Percentiles rank a stretch among this genome's conserved stretches.
Conservation (phyloP, 345 rosid genomes). For the Trapa incisa region DNA sequence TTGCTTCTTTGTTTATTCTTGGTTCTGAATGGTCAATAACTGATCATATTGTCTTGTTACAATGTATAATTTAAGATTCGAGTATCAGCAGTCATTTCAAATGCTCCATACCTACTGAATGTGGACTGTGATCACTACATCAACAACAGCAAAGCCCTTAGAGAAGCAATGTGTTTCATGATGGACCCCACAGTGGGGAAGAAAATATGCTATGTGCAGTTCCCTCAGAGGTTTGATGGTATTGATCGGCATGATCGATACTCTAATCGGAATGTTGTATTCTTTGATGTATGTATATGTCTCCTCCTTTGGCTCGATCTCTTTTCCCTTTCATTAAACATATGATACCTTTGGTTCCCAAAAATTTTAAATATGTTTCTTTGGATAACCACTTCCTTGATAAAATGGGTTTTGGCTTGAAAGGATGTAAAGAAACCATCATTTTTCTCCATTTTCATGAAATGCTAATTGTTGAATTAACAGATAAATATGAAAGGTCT, state of each 20-base stretch:
- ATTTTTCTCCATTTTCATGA: neutral
- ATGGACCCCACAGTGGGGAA: slow-evolving; percentile 90
- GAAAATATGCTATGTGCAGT: slow-evolving; percentile 92
- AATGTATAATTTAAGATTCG: slow-evolving; percentile 37
- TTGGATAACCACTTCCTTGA: neutral
- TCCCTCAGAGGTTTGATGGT: slow-evolving; percentile 98
- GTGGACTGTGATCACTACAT: slow-evolving; percentile 95
- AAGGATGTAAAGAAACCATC: neutral
- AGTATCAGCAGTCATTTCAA: slow-evolving; percentile 86
- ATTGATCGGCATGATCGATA: slow-evolving; percentile 95
- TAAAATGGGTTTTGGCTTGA: neutral
- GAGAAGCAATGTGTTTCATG: slow-evolving; percentile 99
- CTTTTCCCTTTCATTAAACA: neutral
- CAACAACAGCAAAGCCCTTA: slow-evolving; percentile 85
- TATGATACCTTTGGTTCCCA: neutral
- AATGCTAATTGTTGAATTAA: slow-evolving; percentile 3
- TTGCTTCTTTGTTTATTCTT: neutral
- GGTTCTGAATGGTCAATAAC: neutral
- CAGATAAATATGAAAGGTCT: slow-evolving; percentile 99
- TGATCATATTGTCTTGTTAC: neutral
- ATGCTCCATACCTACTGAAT: slow-evolving; percentile 84
- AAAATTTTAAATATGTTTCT: no score
- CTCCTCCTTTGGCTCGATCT: slow-evolving; percentile 2
- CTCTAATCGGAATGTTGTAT: slow-evolving; percentile 87
- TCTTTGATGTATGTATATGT: slow-evolving; percentile 70